Conservation (phyloP, 2,329 filamentous ascomycete genomes). For the Verticillium albo-atrum region DNA sequence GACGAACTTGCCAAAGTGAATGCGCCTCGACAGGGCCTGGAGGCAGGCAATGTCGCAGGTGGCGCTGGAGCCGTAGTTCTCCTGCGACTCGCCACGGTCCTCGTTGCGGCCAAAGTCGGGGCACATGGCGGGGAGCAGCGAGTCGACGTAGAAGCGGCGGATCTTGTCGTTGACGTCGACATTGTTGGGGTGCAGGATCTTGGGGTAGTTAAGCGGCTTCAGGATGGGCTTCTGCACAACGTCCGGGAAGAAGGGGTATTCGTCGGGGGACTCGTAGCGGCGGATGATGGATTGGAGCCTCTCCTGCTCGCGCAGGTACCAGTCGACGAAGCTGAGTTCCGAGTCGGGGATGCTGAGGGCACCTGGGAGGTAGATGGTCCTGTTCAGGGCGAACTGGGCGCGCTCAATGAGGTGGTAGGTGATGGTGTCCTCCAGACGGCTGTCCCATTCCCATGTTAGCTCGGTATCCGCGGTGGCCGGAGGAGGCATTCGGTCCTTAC, state of each 20-base stretch:
- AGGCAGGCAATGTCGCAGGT: constrained; percentile 87
- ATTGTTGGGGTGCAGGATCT: constrained; percentile 79
- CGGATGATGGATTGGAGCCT: constrained; percentile 87
- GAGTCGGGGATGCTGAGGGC: constrained; percentile 73
- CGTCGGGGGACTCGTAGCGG: constrained; percentile 92
- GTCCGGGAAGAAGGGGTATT: constrained; percentile 93
- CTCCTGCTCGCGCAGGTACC: constrained; percentile 88
- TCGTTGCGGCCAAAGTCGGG: constrained; percentile 63
- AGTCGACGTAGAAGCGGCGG: constrained; percentile 76
- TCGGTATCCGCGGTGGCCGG: not conserved
- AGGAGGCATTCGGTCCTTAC: constrained; percentile 44
- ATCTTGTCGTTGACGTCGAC: constrained; percentile 89
- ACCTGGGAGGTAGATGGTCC: constrained; percentile 77
- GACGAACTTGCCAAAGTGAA: constrained; percentile 98
- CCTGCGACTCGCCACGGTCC: constrained; percentile 79
- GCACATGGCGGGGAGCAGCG: constrained; percentile 81
- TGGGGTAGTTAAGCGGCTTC: constrained; percentile 82
- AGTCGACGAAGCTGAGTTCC: constrained; percentile 82
- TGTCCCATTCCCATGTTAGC: constrained; percentile 29
- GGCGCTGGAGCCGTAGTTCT: constrained; percentile 92
- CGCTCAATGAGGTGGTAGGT: constrained; percentile 96
- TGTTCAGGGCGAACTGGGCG: constrained; percentile 93
- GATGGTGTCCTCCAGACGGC: constrained; percentile 95
- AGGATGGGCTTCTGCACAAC: constrained; percentile 76
- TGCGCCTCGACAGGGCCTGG: constrained; percentile 82